These are phyloP conservation scores for Pythium guiyangense DNA, from an alignment of 352 stramenopile genomes.

Conservation along the genomic window DNA sequence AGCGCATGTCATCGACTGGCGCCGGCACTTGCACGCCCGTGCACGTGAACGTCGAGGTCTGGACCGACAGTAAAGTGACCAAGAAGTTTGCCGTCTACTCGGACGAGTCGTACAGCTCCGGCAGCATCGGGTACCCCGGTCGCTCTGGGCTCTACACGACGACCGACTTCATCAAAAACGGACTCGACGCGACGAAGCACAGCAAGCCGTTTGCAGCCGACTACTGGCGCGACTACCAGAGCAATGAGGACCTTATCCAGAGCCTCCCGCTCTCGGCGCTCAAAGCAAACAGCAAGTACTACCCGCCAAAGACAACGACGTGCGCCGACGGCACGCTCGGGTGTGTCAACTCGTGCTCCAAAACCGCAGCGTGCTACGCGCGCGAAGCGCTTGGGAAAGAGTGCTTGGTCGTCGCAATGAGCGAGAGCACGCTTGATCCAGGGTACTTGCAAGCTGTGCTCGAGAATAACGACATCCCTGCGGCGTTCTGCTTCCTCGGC, in stretches of 20 bases:
- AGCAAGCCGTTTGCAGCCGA: slow-evolving; percentile 27
- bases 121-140: slow-evolving; percentile 37
- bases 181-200: slow-evolving; percentile 1
- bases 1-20: slow-evolving; percentile 30
- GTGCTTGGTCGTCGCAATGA: slow-evolving; percentile 24
- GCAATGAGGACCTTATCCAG: slow-evolving; percentile 6
- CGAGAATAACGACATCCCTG: slow-evolving; percentile 21
- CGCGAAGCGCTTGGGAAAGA: slow-evolving; percentile 11
- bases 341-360: slow-evolving; percentile 31
- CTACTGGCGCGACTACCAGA: slow-evolving; percentile 43
- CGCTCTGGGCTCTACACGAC: slow-evolving; percentile 37
- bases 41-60: slow-evolving; percentile 5
- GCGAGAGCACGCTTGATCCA: slow-evolving; percentile 10
- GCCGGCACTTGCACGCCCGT: slow-evolving; percentile 9
- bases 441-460: slow-evolving; percentile 22
- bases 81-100: slow-evolving; percentile 6
- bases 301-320: slow-evolving; percentile 6
- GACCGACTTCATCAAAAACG: slow-evolving; percentile 18
- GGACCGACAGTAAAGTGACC: not conserved
- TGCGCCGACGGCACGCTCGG: slow-evolving; percentile 27
- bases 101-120: slow-evolving; percentile 32
- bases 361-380: slow-evolving; percentile 15
- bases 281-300: slow-evolving; percentile 15
- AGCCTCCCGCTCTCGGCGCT: slow-evolving; percentile 6
- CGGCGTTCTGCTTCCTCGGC: slow-evolving; percentile 34